Evolutionary conservation across 2,329 filamentous ascomycete species (phyloP), one percentile per base, ranked within the genome.

Genomic region (Monilinia fructicola): DNA sequence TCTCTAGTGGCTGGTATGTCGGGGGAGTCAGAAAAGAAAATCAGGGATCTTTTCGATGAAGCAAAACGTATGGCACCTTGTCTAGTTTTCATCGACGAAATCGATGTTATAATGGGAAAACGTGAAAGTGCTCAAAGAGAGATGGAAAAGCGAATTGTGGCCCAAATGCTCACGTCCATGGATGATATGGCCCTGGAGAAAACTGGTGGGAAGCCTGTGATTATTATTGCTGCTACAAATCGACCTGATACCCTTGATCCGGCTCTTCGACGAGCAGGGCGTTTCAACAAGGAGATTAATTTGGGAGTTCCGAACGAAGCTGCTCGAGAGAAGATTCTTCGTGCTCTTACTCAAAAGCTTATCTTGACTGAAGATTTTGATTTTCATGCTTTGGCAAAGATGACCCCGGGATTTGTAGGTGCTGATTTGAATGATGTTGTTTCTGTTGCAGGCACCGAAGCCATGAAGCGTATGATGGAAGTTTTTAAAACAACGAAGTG

Each of bases 141-240:
- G 71, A 94, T 96, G 87, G 93, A 97, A 76, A 91, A 92, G 75
- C 83, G 93, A 64, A 95, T 96, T 69, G 89, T 96, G 16, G 86
- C 88, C 0, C 91, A 96, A 74, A 87, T 98, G 70, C 81, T 92
- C 66, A 89, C 90, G 26, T 96, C 93, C 67, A 96, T 98, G 90
- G 90, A 93, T 73, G 88, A 90, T 66, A 82, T 98, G 52, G 84
- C 87, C 48, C 81, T 90, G 69, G 87, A 91, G 65, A 87, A 88
- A 69, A 88, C 89, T 4, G 87, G 81, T n/a, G 88, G 87, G 3
- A 91, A 91, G 74, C 90, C 90, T 1, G 91, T 98, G 11, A 89
- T 98, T 42, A 91, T 97, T 18, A 84, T 98, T 61, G 95, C 93
- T 0, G 95, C 95, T 3, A 97, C 94, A 0, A 97, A 96, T 76